Base-by-base conservation (phyloP, 2,329 filamentous ascomycete genomes). In the Nectriaceae sp. region DNA sequence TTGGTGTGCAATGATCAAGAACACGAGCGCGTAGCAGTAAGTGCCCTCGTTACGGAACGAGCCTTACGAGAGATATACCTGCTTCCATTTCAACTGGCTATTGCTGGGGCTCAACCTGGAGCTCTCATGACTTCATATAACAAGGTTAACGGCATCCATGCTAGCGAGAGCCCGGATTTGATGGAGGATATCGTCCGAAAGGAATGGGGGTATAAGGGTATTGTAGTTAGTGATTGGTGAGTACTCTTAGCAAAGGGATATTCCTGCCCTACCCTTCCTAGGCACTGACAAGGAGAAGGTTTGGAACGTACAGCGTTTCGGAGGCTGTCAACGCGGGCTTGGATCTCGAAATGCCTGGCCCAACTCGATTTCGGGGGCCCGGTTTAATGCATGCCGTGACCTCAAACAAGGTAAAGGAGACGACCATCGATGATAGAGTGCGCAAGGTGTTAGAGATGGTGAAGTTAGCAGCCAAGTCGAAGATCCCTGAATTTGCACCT, bases 291-390 rank as follows among this genome's bases (percentile, higher is more conserved):
- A n/a, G n/a, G n/a, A n/a, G n/a, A n/a, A n/a, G n/a, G n/a, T 67
- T 59, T 47, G 65, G 60, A 40, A 67, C 59, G 5, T 65, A 70
- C 52, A 57, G 57, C 31, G 66, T 62, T 1, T 54, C 61, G 11
- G 60, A 62, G 43, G 53, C 62, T 5, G 52, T 66, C 49, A 62
- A 66, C 48, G 57, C 63, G 2, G 60, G 67, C 1, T 54, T 63
- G 24, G 61, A 70, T 29, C 59, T 70, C 10, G 68, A 70, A 47
- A 70, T 70, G 66, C 72, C 72, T 6, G 11, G 71, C 0, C 66
- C 66, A 0, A 57, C 61, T 11, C 63, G 63, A 35, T 59, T 63
- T 57, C 62, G 65, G 10, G 57, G 49, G 18, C 35, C 44, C 11
- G 38, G 61, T 15, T 45, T 63, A 4, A 49, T 56, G 2, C 59